A percentile compares a stretch with the other conserved stretches of the same genome.
These are phyloP conservation scores for Cerrena zonata DNA, from an alignment of 1,284 basidiomycete genomes.

Conservation along the genomic window DNA sequence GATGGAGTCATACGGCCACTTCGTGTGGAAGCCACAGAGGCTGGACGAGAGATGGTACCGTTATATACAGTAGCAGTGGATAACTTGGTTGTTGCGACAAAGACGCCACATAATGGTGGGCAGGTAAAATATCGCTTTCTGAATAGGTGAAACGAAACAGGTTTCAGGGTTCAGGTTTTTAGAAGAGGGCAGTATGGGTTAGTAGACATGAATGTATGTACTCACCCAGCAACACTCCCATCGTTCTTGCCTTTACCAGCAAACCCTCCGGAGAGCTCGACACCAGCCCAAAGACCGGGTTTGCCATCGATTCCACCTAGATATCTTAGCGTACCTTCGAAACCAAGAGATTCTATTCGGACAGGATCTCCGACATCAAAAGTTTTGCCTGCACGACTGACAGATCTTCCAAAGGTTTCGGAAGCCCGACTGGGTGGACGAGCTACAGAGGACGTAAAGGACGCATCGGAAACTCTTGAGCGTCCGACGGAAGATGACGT, in stretches of 20 bases:
- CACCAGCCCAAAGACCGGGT: conserved; percentile 83
- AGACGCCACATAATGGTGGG: conserved; percentile 83
- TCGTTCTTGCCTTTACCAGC: conserved; percentile 94
- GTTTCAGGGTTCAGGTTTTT: no score
- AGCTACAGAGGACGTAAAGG: conserved; percentile 47
- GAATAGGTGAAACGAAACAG: conserved; percentile 8
- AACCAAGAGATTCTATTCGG: conserved; percentile 77
- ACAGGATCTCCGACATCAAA: conserved; percentile 78
- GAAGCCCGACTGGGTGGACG: conserved; percentile 60
- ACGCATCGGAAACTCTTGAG: conserved; percentile 41
- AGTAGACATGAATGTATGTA: no score
- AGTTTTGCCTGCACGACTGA: conserved; percentile 36
- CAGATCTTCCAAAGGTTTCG: conserved; percentile 44
- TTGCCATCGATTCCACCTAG: conserved; percentile 83
- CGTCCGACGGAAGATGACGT: conserved; percentile 34
- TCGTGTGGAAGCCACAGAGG: conserved; percentile 75
- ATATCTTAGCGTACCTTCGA: conserved; percentile 77
- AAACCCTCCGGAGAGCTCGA: conserved; percentile 82
- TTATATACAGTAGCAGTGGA: conserved; percentile 65
- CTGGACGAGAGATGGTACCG: conserved; percentile 53
- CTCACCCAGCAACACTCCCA: conserved; percentile 84
- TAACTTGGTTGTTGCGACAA: conserved; percentile 79
- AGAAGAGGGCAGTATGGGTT: conserved; percentile 3
- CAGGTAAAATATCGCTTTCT: conserved; percentile 86
- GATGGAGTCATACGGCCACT: conserved; percentile 40